Percentiles rank a stretch among this genome's conserved stretches.
These are phyloP conservation scores for Colletotrichum liriopes DNA, from an alignment of 2,329 filamentous ascomycete species.

Conservation along the genomic window DNA sequence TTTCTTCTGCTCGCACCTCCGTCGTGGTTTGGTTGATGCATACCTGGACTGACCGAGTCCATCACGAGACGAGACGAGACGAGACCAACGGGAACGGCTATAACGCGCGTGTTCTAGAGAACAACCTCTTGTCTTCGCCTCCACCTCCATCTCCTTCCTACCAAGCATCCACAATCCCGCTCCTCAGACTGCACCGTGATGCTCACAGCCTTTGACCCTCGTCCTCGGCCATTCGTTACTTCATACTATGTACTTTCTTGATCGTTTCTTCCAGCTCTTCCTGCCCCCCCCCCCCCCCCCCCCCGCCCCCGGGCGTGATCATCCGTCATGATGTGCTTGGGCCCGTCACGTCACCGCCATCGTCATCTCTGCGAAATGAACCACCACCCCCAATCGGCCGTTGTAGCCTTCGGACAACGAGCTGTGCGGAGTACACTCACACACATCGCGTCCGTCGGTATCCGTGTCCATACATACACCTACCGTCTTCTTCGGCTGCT, in stretches of 20 bases:
- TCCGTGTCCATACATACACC: neutral
- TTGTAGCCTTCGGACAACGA: neutral
- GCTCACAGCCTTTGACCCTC: neutral
- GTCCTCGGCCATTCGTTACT: neutral
- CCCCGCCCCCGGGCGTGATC: neutral
- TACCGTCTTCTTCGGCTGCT: neutral
- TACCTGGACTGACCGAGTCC: neutral
- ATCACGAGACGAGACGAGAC: neutral
- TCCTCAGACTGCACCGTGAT: neutral
- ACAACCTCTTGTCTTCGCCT: neutral
- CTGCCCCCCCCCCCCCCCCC: neutral
- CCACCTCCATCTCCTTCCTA: neutral
- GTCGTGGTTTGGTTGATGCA: neutral
- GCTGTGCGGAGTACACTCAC: neutral
- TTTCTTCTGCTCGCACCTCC: neutral
- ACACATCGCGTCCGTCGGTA: neutral
- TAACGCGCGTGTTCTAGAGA: neutral
- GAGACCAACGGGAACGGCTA: neutral
- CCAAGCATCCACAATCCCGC: neutral
- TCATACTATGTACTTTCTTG: neutral
- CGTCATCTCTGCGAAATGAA: slow-evolving; percentile 33
- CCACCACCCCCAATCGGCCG: neutral
- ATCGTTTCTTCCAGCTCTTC: neutral
- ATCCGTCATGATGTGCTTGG: slow-evolving; percentile 9
- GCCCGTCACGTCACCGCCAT: slow-evolving; percentile 31